Evolutionary conservation across 1,139 yeast species (phyloP).

Genomic region (Pichia sp.): DNA sequence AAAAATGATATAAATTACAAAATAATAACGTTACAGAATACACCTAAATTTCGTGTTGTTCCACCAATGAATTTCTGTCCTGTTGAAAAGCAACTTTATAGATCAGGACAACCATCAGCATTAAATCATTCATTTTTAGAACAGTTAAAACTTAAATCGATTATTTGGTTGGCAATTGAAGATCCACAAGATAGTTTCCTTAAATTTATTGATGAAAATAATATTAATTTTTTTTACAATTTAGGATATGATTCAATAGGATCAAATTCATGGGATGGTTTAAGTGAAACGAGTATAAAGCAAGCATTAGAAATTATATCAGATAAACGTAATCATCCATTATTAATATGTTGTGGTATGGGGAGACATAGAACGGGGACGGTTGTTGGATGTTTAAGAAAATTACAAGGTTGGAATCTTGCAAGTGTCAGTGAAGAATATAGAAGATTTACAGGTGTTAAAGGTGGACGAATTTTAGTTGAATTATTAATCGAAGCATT

Average conservation of each 20-base stretch:
- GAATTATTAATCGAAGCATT: slow-evolving; percentile 86
- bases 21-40: not conserved
- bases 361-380: slow-evolving; percentile 97
- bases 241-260: slow-evolving; percentile 65
- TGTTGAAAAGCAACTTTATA: slow-evolving; percentile 76
- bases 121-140: slow-evolving; percentile 81
- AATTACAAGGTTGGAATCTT: slow-evolving; percentile 92
- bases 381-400: slow-evolving; percentile 84
- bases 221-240: slow-evolving; percentile 54
- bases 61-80: slow-evolving; percentile 96
- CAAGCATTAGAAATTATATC: slow-evolving; percentile 73
- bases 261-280: slow-evolving; percentile 94
- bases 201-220: slow-evolving; percentile 69
- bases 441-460: slow-evolving; percentile 83
- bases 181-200: slow-evolving; percentile 88
- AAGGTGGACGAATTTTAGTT: slow-evolving; percentile 87
- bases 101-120: slow-evolving; percentile 96
- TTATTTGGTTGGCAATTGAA: slow-evolving; percentile 91
- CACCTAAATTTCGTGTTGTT: slow-evolving; percentile 62
- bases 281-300: slow-evolving; percentile 74
- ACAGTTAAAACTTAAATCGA: slow-evolving; percentile 67
- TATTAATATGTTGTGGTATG: slow-evolving; percentile 94
- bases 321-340: slow-evolving; percentile 68
- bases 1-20: slow-evolving; percentile 31
- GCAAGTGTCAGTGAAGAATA: slow-evolving; percentile 94